phyloP scores from a whole-genome alignment of 768 basidiomycete genomes.

The Mycena olivaceomarginata region DNA sequence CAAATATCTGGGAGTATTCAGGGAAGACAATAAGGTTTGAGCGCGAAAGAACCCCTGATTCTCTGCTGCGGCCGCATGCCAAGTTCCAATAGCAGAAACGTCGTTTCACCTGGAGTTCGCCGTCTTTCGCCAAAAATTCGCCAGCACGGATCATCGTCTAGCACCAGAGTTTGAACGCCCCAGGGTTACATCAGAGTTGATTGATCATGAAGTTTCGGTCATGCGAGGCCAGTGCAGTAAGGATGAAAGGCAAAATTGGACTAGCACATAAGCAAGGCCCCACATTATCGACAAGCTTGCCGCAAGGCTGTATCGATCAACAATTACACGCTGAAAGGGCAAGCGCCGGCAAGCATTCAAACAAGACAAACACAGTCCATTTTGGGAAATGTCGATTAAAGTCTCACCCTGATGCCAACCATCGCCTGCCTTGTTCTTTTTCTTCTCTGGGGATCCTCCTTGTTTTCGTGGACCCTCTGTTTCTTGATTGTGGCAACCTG shows the following conservation, averaged over 20 bases:
- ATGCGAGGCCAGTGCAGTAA: conserved; percentile 8
- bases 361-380: not conserved
- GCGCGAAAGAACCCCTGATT: not conserved
- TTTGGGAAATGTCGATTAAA: not conserved
- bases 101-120: not conserved
- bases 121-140: conserved; percentile 2
- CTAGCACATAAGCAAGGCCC: conserved; percentile 11
- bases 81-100: not conserved
- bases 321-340: conserved; percentile 3
- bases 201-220: conserved; percentile 14
- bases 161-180: conserved; percentile 5
- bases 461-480: conserved; percentile 29
- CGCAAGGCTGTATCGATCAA: conserved; percentile 31
- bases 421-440: conserved; percentile 14
- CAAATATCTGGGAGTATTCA: not conserved
- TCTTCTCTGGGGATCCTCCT: conserved; percentile 5
- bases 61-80: not conserved
- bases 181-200: not conserved
- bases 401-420: not conserved
- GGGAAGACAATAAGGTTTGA: not conserved
- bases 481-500: conserved; percentile 6
- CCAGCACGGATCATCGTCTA: not conserved
- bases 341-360: not conserved
- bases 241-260: conserved; percentile 22
- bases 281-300: conserved; percentile 7